These are phyloP conservation scores for Pancytospora philotis DNA, from an alignment of 371 early-diverging fungal species.

Conservation along the genomic window DNA sequence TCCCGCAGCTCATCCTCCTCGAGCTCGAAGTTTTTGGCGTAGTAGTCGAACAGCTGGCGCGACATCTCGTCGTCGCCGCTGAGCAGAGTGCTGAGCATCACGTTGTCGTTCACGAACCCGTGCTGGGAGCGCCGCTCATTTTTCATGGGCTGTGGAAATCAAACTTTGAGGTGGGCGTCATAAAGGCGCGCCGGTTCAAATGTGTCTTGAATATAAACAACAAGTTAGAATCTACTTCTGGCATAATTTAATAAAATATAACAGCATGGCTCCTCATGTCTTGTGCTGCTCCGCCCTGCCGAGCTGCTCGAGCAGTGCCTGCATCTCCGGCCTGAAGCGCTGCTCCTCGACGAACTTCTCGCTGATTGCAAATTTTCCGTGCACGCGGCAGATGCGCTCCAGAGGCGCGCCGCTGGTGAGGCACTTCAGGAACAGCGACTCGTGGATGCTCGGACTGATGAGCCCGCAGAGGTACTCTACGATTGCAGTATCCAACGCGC, in stretches of 20 bases:
- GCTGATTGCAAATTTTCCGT: slow-evolving; percentile 10
- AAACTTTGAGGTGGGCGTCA: too few species aligned
- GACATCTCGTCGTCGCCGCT: neutral
- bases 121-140: too few species aligned
- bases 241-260: too few species aligned
- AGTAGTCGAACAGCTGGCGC: neutral
- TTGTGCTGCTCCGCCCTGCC: too few species aligned
- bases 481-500: neutral
- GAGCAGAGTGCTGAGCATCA: neutral
- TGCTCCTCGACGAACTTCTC: slow-evolving; percentile 24
- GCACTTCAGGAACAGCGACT: slow-evolving; percentile 28
- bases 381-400: slow-evolving; percentile 1
- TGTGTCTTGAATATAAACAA: too few species aligned
- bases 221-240: too few species aligned
- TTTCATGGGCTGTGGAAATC: too few species aligned
- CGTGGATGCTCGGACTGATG: slow-evolving; percentile 5
- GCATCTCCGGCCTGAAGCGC: neutral
- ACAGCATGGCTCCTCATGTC: too few species aligned
- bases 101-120: slow-evolving; percentile 1
- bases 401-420: neutral
- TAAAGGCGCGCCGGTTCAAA: too few species aligned
- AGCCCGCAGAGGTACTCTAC: slow-evolving; percentile 9
- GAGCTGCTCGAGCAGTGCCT: neutral
- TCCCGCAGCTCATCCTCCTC: neutral
- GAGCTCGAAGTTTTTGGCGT: neutral